phyloP scores from a whole-genome alignment of 106 monocot genomes.

The Narthecium ossifragum region DNA sequence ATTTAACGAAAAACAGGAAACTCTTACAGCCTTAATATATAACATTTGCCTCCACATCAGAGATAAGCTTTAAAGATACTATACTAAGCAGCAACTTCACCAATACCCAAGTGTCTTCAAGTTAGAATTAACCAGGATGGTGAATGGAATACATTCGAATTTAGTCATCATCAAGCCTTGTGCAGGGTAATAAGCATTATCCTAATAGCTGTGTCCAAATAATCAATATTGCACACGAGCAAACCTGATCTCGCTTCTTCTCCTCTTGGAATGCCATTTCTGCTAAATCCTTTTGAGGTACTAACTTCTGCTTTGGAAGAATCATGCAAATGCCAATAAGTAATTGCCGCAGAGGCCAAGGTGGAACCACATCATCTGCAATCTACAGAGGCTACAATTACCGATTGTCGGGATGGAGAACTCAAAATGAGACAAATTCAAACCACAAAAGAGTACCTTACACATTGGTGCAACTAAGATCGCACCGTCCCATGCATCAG shows the following conservation, averaged over 20 bases:
- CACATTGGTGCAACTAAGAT: constrained; percentile 86
- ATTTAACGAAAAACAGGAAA: neutral
- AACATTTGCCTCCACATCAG: too few relatives aligned
- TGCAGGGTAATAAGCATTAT: too few relatives aligned
- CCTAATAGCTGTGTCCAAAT: too few relatives aligned
- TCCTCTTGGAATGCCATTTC: constrained; percentile 80
- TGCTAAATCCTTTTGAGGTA: constrained; percentile 83
- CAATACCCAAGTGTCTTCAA: too few relatives aligned
- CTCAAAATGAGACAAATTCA: neutral
- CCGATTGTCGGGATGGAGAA: neutral
- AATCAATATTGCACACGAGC: neutral
- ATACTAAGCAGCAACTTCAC: too few relatives aligned
- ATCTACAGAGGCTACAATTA: constrained; percentile 18
- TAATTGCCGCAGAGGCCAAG: constrained; percentile 64
- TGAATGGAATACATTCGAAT: too few relatives aligned
- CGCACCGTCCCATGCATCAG: constrained; percentile 63
- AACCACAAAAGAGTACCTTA: constrained; percentile 36
- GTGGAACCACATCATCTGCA: constrained; percentile 70
- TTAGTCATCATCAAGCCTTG: too few relatives aligned
- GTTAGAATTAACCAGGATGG: neutral
- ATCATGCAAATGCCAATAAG: constrained; percentile 57
- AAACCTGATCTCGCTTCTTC: constrained; percentile 79
- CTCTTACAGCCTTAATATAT: too few relatives aligned
- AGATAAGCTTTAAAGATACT: too few relatives aligned
- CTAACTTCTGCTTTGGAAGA: constrained; percentile 68